Conservation (phyloP, 768 basidiomycete species). For the Cyclocybe cylindracea region DNA sequence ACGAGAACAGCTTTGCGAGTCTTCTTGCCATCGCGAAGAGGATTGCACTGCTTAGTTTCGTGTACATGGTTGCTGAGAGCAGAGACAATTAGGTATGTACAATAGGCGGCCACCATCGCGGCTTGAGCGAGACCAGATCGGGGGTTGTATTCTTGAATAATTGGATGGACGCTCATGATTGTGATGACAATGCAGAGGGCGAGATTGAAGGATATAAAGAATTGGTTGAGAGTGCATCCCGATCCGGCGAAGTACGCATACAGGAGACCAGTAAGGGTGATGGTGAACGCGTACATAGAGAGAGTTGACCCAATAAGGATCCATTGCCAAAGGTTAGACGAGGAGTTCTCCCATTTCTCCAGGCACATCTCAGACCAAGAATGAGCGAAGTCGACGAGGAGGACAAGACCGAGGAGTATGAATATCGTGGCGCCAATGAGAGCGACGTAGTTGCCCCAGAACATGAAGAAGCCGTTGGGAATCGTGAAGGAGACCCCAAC, state of each 20-base stretch:
- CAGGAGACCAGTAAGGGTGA: slow-evolving; percentile 85
- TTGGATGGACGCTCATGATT: slow-evolving; percentile 78
- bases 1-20: slow-evolving; percentile 87
- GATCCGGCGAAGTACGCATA: slow-evolving; percentile 90
- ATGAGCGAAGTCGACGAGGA: slow-evolving; percentile 98
- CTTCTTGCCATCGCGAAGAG: slow-evolving; percentile 67
- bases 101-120: slow-evolving; percentile 97
- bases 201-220: slow-evolving; percentile 96
- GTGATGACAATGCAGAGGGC: slow-evolving; percentile 79
- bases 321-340: slow-evolving; percentile 94
- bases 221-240: slow-evolving; percentile 90
- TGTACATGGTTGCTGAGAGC: slow-evolving; percentile 93
- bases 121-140: slow-evolving; percentile 94
- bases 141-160: slow-evolving; percentile 89
- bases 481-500: slow-evolving; percentile 88
- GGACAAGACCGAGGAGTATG: slow-evolving; percentile 95
- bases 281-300: slow-evolving; percentile 80
- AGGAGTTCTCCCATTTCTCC: slow-evolving; percentile 88
- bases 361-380: slow-evolving; percentile 98
- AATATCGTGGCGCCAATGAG: slow-evolving; percentile 92
- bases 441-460: slow-evolving; percentile 94
- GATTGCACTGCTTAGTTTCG: slow-evolving; percentile 76
- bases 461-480: slow-evolving; percentile 97
- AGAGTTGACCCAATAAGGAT: slow-evolving; percentile 91
- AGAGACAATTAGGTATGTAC: slow-evolving; percentile 92